Conservation (phyloP, 1,139 yeast genomes). For the Debaryomyces psychrophilus region DNA sequence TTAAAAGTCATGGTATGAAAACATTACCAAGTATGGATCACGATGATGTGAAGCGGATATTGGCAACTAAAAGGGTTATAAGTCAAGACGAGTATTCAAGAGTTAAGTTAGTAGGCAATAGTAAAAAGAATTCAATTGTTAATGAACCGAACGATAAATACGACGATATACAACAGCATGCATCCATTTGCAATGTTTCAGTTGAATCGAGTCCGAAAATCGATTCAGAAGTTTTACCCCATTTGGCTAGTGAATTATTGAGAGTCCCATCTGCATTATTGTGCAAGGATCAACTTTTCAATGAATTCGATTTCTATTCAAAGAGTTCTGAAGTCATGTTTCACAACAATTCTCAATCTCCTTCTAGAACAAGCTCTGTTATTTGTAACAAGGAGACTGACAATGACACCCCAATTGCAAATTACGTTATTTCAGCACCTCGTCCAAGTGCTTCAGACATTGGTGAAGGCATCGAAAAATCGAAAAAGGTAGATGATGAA, state of each 20-base stretch:
- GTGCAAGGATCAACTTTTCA: constrained; percentile 42
- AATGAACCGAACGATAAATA: constrained; percentile 30
- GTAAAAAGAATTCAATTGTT: constrained; percentile 36
- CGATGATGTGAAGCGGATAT: constrained; percentile 47
- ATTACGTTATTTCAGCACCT: neutral
- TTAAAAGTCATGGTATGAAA: constrained; percentile 44
- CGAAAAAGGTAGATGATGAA: neutral
- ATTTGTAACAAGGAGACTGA: constrained; percentile 17
- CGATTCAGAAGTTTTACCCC: constrained; percentile 27
- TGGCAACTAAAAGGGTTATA: constrained; percentile 42
- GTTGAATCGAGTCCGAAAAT: constrained; percentile 29
- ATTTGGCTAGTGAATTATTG: constrained; percentile 39
- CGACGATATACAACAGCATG: constrained; percentile 43
- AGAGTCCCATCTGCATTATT: constrained; percentile 38
- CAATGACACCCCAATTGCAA: constrained; percentile 5
- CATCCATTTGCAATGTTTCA: constrained; percentile 43
- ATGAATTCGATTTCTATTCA: constrained; percentile 28
- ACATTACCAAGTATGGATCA: constrained; percentile 54
- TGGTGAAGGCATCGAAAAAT: neutral
- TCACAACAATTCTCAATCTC: constrained; percentile 5
- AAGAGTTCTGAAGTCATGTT: constrained; percentile 15
- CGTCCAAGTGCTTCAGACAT: neutral
- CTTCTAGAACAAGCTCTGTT: constrained; percentile 21
- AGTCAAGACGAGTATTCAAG: constrained; percentile 48
- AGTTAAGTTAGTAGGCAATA: constrained; percentile 36